A percentile compares a stretch with the other conserved stretches of the same genome.
These are phyloP conservation scores for Peterozyma toletana DNA, from an alignment of 805 yeast species.

Conservation along the genomic window DNA sequence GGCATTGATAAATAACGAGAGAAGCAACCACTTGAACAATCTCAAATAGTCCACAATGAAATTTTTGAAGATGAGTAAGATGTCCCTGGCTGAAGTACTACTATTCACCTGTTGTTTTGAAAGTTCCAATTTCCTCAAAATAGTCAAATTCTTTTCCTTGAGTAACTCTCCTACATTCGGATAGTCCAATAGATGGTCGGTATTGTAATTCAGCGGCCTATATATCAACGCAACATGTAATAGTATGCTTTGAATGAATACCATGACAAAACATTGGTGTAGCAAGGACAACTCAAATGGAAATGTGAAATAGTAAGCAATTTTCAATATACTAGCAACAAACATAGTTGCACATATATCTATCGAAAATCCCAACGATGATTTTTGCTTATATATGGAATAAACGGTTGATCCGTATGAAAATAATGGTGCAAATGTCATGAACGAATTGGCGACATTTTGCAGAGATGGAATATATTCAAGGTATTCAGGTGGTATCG, in stretches of 20 bases:
- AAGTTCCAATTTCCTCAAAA: constrained; percentile 15
- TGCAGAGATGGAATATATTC: constrained; percentile 30
- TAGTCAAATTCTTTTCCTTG: constrained; percentile 18
- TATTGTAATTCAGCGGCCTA: constrained; percentile 38
- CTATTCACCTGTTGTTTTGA: neutral
- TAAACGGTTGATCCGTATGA: constrained; percentile 82
- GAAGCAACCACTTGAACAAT: constrained; percentile 9
- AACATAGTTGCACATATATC: constrained; percentile 92
- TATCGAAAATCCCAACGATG: constrained; percentile 78
- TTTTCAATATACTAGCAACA: constrained; percentile 64
- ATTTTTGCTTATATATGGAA: constrained; percentile 53
- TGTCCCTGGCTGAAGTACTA: neutral
- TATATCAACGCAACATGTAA: constrained; percentile 56
- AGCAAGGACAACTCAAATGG: constrained; percentile 79
- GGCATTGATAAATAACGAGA: constrained; percentile 25
- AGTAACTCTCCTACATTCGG: constrained; percentile 17
- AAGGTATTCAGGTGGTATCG: constrained; percentile 7
- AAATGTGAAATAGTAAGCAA: constrained; percentile 68
- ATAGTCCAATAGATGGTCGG: constrained; percentile 27
- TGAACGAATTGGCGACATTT: constrained; percentile 52
- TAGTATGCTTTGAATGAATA: constrained; percentile 65
- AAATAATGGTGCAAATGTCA: constrained; percentile 76
- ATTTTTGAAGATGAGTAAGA: neutral
- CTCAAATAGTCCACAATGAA: constrained; percentile 3
- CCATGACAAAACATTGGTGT: constrained; percentile 79